Conservation (phyloP, 805 yeast species). For the Metschnikowia picachoensis region DNA sequence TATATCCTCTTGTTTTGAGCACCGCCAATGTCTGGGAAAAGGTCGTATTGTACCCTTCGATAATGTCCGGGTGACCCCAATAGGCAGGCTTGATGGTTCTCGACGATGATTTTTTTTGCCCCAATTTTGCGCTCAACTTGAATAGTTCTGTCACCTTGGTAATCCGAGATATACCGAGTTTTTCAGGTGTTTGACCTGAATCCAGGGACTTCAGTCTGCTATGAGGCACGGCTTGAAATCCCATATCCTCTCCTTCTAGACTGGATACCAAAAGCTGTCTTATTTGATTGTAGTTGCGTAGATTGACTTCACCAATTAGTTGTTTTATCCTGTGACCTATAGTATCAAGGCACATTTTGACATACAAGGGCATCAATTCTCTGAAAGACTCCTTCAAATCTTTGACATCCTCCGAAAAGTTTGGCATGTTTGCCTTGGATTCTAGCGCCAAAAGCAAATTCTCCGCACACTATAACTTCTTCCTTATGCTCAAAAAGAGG, state of each 20-base stretch:
- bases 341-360: background rate
- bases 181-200: background rate
- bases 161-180: background rate
- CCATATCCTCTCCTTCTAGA: background rate
- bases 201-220: background rate
- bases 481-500: background rate
- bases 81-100: background rate
- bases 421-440: background rate
- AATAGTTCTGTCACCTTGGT: constrained; percentile 3
- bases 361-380: background rate
- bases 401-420: background rate
- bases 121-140: background rate
- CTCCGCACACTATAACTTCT: constrained; percentile 1
- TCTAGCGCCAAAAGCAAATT: background rate
- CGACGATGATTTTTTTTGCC: background rate
- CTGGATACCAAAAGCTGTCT: background rate
- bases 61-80: constrained; percentile 9
- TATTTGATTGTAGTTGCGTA: background rate
- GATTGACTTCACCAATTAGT: constrained; percentile 6
- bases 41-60: constrained; percentile 8
- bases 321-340: background rate
- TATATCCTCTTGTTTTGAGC: background rate
- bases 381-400: background rate
- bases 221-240: background rate
- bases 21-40: constrained; percentile 3